phyloP scores from a whole-genome alignment of 495 filamentous ascomycete genomes.

The Barbatosphaeria neglecta region DNA sequence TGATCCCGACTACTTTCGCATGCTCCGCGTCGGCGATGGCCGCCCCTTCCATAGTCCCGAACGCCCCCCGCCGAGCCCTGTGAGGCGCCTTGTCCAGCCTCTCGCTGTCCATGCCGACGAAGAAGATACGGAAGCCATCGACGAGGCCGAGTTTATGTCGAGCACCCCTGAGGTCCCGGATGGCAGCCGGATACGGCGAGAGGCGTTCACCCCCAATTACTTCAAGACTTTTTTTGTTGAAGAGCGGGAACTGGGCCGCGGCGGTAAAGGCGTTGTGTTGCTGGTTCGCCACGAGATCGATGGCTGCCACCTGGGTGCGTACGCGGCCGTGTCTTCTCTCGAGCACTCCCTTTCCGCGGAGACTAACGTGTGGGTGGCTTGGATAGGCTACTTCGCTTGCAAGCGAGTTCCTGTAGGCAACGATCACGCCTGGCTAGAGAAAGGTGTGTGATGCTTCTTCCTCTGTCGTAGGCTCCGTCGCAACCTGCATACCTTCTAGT shows the following conservation, averaged over 20 bases:
- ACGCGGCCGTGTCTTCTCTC: too few species aligned
- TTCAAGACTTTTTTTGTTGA: conserved; percentile 87
- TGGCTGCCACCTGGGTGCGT: conserved; percentile 59
- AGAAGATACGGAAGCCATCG: conserved; percentile 8
- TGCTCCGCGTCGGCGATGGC: conserved; percentile 52
- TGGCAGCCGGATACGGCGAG: conserved; percentile 59
- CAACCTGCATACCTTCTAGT: neutral
- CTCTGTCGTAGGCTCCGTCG: too few species aligned
- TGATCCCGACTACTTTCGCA: conserved; percentile 84
- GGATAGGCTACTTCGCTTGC: conserved; percentile 75
- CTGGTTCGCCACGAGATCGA: conserved; percentile 86
- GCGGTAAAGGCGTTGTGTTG: conserved; percentile 88
- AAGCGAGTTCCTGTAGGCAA: conserved; percentile 93
- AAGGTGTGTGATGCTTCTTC: conserved; percentile 26
- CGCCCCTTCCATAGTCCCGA: conserved; percentile 14
- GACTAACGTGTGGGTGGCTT: too few species aligned
- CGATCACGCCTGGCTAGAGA: conserved; percentile 91
- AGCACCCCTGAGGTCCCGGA: conserved; percentile 37
- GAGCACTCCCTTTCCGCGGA: too few species aligned
- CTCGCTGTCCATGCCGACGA: conserved; percentile 17
- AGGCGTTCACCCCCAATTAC: conserved; percentile 83
- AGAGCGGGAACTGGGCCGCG: conserved; percentile 72
- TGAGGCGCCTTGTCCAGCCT: conserved; percentile 34
- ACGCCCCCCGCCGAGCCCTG: conserved; percentile 31
- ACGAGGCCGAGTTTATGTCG: conserved; percentile 40